Evolutionary conservation across 768 basidiomycete species (phyloP).

Genomic region (Boletus rubescentipes): DNA sequence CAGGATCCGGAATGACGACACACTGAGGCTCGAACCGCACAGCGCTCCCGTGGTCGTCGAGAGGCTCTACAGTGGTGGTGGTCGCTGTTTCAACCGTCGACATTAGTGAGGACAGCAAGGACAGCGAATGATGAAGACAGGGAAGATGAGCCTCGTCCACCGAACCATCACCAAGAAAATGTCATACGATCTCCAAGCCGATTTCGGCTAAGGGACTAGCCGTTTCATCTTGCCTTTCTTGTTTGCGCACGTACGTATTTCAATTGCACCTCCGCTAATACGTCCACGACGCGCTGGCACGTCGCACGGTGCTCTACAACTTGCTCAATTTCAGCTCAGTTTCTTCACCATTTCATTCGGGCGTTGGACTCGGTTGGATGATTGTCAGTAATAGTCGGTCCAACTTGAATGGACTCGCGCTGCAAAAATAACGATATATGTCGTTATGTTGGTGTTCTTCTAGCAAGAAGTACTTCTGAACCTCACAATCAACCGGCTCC

Average conservation of each 20-base stretch:
- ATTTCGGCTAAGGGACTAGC: constrained; percentile 5
- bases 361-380: no score
- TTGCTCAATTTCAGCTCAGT: no score
- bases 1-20: constrained; percentile 66
- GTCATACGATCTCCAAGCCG: constrained; percentile 19
- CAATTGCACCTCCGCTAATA: no score
- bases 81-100: constrained; percentile 3
- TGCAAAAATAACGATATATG: no score
- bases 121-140: not conserved
- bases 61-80: constrained; percentile 1
- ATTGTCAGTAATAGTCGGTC: no score
- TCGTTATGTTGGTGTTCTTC: no score
- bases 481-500: no score
- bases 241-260: not conserved
- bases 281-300: no score
- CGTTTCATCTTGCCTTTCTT: constrained; percentile 13
- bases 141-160: not conserved
- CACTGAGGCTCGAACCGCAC: constrained; percentile 77
- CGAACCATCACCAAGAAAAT: constrained; percentile 6
- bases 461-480: no score
- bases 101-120: constrained; percentile 8
- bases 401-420: no score
- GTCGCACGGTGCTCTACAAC: no score
- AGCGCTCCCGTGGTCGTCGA: constrained; percentile 26
- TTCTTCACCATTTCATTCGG: no score